Base-by-base conservation (phyloP, 768 basidiomycete species). In the Boletus subparvulus region DNA sequence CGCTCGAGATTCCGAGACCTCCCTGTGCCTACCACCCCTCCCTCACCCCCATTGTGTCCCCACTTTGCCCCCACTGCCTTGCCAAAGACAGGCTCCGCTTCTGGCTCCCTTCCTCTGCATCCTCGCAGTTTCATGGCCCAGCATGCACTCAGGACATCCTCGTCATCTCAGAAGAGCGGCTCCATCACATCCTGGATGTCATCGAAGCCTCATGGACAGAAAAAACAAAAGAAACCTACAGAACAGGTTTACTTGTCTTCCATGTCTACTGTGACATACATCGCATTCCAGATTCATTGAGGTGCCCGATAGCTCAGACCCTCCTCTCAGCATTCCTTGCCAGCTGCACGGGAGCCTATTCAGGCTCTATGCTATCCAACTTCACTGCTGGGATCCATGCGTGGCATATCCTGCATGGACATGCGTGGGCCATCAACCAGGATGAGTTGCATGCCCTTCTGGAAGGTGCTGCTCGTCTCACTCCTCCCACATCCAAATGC, bases 341-440 rank as follows among this genome's bases (percentile, higher is more conserved):
- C 0, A 60, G n/a, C 3, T 55, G 69, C 0, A 71, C 52, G 9
- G 52, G 45, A 0, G 9, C 52, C 1, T 77, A 77, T 48, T 57
- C 77, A 0, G 69, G 67, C 0, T 56, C 54, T 9, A 65, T 75
- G 0, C 59, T 82, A 0, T 36, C 50, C 2, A 80, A 79, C 62
- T 79, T 77, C 52, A 19, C 79, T 0, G 57, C 60, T 2, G 77
- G 74, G 0, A 42, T 82, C 0, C 58, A 71, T 0, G 78, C 80
- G 1, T 83, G 80, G 81, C 80, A 83, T 57, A 63, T 75, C 0
- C 51, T 82, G 0, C 52, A 58, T 43, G 10, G 19, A 3, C 6
- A 3, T 0, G 12, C 16, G 0, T 56, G 45, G 44, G 1, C 1
- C 2, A 47, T 54, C 44, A 55, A 19, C 16, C 37, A 39, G 3